Evolutionary conservation across 1,139 yeast species (phyloP), one percentile per base, ranked within the genome.

Genomic region (Spathaspora sp.): DNA sequence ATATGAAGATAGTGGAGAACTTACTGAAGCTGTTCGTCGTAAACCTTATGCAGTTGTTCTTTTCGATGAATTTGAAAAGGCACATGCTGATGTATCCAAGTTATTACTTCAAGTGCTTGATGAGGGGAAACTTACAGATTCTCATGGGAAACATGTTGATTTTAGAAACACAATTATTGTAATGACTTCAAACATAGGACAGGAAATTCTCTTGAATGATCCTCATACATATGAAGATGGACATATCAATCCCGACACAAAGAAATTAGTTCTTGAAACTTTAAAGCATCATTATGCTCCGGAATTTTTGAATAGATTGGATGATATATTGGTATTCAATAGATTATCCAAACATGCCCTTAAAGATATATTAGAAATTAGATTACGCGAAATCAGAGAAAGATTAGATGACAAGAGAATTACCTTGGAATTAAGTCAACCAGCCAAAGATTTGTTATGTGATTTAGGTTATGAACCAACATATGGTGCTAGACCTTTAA

Each of bases 111-210:
- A 93, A 65, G 98, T 93, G 0, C 73, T 93, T 47, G 99, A 93
- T 65, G 99, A 93, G 64, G 99, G 99, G 45, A 81, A 86, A 45
- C 74, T 93, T 55, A 91, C 98, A 0, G 99, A 93, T 61, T 86
- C 96, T 7, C 96, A 90, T 59, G 99, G 99, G 27, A 87, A 89
- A 48, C 88, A 86, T 57, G 89, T 93, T 47, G 97, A 93, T 65
- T 93, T 93, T 80, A 82, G 90, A 55, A 93, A 93, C 64, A 88
- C 98, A 1, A 86, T 93, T 47, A 89, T 93, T 57, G 95, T 93
- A n/a, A 88, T 93, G 95, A 93, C 99, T 0, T 89, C 97, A 3
- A 93, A 93, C 63, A 88, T 93, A 59, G 99, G 99, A 7, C 98
- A 93, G 64, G 97, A 91, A 53, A 80, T 87, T 43, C 74, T 93